Conservation (phyloP, 371 early-diverging fungal species). For the Apophysomyces elegans region DNA sequence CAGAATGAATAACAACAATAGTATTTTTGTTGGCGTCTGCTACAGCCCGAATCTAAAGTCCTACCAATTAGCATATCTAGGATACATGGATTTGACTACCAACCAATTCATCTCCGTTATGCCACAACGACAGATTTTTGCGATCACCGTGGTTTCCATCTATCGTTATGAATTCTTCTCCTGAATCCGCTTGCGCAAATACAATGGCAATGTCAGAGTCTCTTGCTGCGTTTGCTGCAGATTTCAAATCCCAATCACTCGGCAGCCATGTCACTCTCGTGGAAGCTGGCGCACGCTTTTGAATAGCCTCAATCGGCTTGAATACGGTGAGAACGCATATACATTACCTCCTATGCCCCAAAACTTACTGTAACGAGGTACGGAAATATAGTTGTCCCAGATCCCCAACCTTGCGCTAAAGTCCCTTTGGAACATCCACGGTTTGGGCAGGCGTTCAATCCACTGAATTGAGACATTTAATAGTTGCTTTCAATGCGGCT, state of each 20-base stretch:
- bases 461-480: conserved; percentile 16
- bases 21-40: conserved; percentile 58
- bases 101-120: conserved; percentile 63
- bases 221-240: conserved; percentile 38
- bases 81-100: not conserved
- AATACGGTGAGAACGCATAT: not conserved
- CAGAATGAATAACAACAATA: conserved; percentile 63
- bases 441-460: conserved; percentile 29
- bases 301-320: not conserved
- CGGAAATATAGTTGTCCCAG: conserved; percentile 63
- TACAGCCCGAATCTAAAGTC: conserved; percentile 50
- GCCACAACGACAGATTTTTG: conserved; percentile 60
- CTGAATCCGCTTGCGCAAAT: conserved; percentile 62
- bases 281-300: not conserved
- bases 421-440: conserved; percentile 48
- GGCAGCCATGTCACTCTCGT: not conserved
- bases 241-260: conserved; percentile 28
- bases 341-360: not conserved
- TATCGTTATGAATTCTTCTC: conserved; percentile 53
- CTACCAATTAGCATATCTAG: not conserved
- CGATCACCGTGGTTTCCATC: conserved; percentile 62
- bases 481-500: not conserved
- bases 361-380: conserved; percentile 56
- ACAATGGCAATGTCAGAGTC: conserved; percentile 61
- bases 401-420: conserved; percentile 70